A percentile compares a stretch with the other conserved stretches of the same genome.
Evolutionary conservation across 164 flowering plant genomes (phyloP).

Genomic region (Vitis vinifera): ASM3070453v1 NC_081821.1:15422501-15423000

Average conservation of each 20-base stretch:
- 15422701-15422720: constrained; percentile 77
- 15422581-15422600: no score
- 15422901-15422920: constrained; percentile 81
- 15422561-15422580: no score
- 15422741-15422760: constrained; percentile 81
- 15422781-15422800: constrained; percentile 69
- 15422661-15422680: constrained; percentile 4
- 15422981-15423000: constrained; percentile 78
- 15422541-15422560: no score
- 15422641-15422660: constrained; percentile 1
- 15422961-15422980: constrained; percentile 88
- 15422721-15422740: constrained; percentile 64
- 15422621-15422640: constrained; percentile 5
- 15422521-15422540: no score
- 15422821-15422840: constrained; percentile 84
- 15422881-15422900: constrained; percentile 96
- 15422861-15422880: constrained; percentile 92
- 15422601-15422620: constrained; percentile 7
- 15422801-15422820: constrained; percentile 75
- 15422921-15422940: constrained; percentile 61
- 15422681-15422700: constrained; percentile 62
- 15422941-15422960: constrained; percentile 82
- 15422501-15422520: no score
- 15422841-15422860: constrained; percentile 89
- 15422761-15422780: constrained; percentile 78